Conservation (phyloP, 768 basidiomycete species). For the Boletus fagicola region DNA sequence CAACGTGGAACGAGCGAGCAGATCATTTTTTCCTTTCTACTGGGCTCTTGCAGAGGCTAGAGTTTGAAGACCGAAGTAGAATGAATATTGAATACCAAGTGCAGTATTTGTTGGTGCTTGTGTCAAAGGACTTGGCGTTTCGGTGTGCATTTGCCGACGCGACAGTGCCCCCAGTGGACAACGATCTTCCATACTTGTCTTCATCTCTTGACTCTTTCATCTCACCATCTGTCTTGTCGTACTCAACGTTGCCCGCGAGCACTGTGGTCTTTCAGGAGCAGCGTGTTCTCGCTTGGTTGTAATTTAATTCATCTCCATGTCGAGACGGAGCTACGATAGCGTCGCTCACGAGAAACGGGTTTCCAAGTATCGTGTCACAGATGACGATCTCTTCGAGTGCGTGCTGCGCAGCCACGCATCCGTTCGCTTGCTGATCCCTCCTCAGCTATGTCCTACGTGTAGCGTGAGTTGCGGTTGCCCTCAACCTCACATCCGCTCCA, state of each 20-base stretch:
- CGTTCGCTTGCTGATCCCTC: conserved; percentile 11
- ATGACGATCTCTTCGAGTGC: conserved; percentile 86
- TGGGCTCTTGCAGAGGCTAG: background rate
- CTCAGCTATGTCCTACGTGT: conserved; percentile 77
- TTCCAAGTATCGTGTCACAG: conserved; percentile 74
- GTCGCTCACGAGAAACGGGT: conserved; percentile 67
- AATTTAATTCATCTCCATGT: conserved; percentile 42
- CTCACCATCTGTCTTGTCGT: background rate
- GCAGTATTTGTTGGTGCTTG: conserved; percentile 31
- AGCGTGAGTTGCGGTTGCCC: conserved; percentile 55
- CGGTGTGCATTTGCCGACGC: background rate
- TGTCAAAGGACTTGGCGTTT: background rate
- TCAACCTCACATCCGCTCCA: conserved; percentile 2
- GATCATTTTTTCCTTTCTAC: background rate
- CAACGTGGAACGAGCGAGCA: background rate
- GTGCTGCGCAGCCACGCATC: conserved; percentile 26
- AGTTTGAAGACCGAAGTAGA: background rate
- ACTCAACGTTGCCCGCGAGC: background rate
- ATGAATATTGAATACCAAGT: background rate
- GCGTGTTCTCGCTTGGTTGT: background rate
- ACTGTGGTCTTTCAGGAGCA: conserved; percentile 7
- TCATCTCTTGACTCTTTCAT: background rate
- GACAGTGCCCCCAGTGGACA: background rate
- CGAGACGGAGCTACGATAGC: conserved; percentile 75
- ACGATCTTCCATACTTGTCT: conserved; percentile 40